Evolutionary conservation across 192 early-diverging fungal genomes (phyloP).

Genomic region (Coemansia sp.): DNA sequence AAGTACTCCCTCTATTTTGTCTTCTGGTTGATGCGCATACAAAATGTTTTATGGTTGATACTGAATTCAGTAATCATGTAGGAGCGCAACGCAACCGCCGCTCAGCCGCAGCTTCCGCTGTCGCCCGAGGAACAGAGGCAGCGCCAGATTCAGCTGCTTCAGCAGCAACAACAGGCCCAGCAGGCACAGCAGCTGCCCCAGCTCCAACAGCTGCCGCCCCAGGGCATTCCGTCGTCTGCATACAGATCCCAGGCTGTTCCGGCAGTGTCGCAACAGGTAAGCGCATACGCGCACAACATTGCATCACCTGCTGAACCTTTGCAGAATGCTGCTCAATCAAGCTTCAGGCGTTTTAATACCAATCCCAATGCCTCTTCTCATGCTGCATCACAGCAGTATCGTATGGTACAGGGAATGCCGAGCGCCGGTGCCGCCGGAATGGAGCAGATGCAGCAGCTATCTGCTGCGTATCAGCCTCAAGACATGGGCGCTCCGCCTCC

Average conservation of each 20-base stretch:
- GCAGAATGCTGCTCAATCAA: constrained; percentile 36
- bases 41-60: not conserved
- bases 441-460: constrained; percentile 37
- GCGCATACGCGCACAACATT: constrained; percentile 39
- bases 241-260: constrained; percentile 49
- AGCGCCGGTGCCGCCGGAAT: constrained; percentile 36
- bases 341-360: constrained; percentile 50
- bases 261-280: constrained; percentile 51
- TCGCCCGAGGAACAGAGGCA: constrained; percentile 46
- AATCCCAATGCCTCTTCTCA: constrained; percentile 34
- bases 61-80: constrained; percentile 10
- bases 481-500: not conserved
- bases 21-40: not conserved
- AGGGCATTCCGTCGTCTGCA: constrained; percentile 35
- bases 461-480: constrained; percentile 38
- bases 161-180: constrained; percentile 28
- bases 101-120: constrained; percentile 34
- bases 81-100: constrained; percentile 32
- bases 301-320: constrained; percentile 19
- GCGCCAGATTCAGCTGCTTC: constrained; percentile 23
- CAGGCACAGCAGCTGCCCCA: constrained; percentile 22
- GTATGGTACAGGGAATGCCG: constrained; percentile 44
- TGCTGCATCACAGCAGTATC: constrained; percentile 49
- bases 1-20: constrained; percentile 17
- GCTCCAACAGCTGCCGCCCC: constrained; percentile 24